Evolutionary conservation across 2,329 filamentous ascomycete genomes (phyloP).

Genomic region (Colletotrichum lupini): DNA sequence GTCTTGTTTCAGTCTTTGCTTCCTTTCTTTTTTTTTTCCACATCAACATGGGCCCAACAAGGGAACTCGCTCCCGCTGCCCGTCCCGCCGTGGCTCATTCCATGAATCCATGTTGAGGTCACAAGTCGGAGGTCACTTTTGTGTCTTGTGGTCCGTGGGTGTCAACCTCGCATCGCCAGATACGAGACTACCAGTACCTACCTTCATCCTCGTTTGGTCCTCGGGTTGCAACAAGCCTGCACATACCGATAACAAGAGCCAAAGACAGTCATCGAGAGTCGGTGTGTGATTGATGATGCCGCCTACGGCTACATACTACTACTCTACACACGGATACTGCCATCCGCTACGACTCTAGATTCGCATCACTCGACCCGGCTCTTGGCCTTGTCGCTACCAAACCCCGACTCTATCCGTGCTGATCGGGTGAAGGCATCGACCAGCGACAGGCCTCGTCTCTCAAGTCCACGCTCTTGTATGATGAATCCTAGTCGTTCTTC

Average conservation of each 20-base stretch:
- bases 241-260: not conserved
- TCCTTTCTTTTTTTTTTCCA: not conserved
- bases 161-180: slow-evolving; percentile 1
- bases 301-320: not conserved
- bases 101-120: not conserved
- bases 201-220: not conserved
- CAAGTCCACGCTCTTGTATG: not conserved
- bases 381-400: slow-evolving; percentile 5
- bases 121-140: not conserved
- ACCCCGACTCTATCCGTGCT: slow-evolving; percentile 1
- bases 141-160: not conserved
- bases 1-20: slow-evolving; percentile 23
- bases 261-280: not conserved
- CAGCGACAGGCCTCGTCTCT: not conserved
- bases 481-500: not conserved
- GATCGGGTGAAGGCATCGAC: not conserved
- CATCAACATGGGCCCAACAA: not conserved
- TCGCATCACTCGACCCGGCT: not conserved
- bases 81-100: not conserved
- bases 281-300: not conserved
- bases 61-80: not conserved
- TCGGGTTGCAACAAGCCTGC: not conserved
- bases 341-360: slow-evolving; percentile 6
- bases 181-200: not conserved
- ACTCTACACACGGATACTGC: not conserved